Percentiles rank a stretch among this genome's conserved stretches.
phyloP scores from a whole-genome alignment of 2,329 filamentous ascomycete species.

The Nectriaceae sp. region DNA sequence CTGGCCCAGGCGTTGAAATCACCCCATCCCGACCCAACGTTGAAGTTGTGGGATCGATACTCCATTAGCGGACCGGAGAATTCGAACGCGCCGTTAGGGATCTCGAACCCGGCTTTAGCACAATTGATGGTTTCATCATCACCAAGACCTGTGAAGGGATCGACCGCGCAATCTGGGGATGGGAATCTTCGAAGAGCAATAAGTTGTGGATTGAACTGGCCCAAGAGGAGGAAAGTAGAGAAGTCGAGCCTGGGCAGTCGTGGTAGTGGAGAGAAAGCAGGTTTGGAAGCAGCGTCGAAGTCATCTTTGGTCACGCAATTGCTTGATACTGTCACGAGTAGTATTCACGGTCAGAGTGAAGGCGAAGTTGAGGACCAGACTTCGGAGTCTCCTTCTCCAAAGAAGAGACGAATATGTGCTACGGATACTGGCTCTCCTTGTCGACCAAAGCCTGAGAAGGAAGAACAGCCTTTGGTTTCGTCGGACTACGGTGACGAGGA shows the following conservation, averaged over 20 bases:
- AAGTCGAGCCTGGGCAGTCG: constrained; percentile 42
- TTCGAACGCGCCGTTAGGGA: constrained; percentile 44
- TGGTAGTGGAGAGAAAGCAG: constrained; percentile 35
- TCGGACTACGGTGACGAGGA: constrained; percentile 60
- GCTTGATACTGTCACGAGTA: constrained; percentile 64
- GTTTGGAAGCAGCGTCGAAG: constrained; percentile 54
- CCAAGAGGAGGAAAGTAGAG: constrained; percentile 67
- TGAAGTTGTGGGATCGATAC: constrained; percentile 78
- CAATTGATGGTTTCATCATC: constrained; percentile 72
- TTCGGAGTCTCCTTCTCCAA: constrained; percentile 46
- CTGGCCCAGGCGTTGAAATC: constrained; percentile 63
- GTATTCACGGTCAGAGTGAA: constrained; percentile 47
- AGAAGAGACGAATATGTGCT: constrained; percentile 36
- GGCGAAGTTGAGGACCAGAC: constrained; percentile 31
- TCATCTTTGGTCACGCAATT: constrained; percentile 62
- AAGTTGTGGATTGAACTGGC: constrained; percentile 71
- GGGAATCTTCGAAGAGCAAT: constrained; percentile 60
- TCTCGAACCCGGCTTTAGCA: constrained; percentile 59
- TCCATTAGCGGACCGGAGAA: constrained; percentile 49
- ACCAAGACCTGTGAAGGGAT: constrained; percentile 57
- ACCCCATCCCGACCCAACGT: constrained; percentile 69
- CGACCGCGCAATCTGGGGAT: constrained; percentile 43
- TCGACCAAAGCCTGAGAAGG: constrained; percentile 5
- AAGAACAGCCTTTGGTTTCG: constrained; percentile 10
- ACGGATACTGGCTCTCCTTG: constrained; percentile 26